phyloP scores from a whole-genome alignment of 345 rosid species.

The Anacardium occidentale region DNA sequence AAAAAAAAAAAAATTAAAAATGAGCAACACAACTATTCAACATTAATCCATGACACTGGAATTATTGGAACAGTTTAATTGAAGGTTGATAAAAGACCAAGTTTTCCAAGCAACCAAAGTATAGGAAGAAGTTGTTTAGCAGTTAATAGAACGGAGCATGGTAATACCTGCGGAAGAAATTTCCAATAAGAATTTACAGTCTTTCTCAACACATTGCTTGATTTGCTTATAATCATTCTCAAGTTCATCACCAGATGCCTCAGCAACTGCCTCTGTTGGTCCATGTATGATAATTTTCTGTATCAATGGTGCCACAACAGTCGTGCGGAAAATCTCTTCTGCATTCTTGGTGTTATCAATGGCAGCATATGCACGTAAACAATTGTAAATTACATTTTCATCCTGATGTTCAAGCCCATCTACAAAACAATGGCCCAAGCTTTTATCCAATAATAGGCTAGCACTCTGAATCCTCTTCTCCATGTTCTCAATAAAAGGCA shows the following conservation, averaged over 20 bases:
- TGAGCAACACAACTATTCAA: background rate
- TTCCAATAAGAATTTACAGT: constrained; percentile 83
- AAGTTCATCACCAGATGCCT: constrained; percentile 66
- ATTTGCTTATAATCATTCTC: constrained; percentile 74
- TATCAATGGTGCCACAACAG: constrained; percentile 68
- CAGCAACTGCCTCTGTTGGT: constrained; percentile 42
- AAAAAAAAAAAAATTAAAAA: background rate
- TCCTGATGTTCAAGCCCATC: constrained; percentile 86
- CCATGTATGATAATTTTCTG: constrained; percentile 65
- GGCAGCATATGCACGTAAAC: constrained; percentile 95
- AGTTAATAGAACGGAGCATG: background rate
- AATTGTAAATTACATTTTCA: constrained; percentile 88
- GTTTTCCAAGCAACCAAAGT: background rate
- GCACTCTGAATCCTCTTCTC: constrained; percentile 96
- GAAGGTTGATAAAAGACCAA: background rate
- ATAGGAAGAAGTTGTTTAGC: background rate
- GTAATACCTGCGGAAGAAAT: constrained; percentile 76
- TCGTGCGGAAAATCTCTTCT: constrained; percentile 82
- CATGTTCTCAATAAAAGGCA: constrained; percentile 95
- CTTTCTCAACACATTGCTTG: constrained; percentile 58
- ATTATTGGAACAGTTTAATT: background rate
- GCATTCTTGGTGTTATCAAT: constrained; percentile 73
- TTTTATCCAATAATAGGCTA: constrained; percentile 78
- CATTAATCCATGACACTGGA: background rate
- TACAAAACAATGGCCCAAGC: constrained; percentile 92